Percentiles rank a stretch among this genome's conserved stretches.
phyloP scores from a whole-genome alignment of 805 yeast species.

The Candida dajiaensis region DNA sequence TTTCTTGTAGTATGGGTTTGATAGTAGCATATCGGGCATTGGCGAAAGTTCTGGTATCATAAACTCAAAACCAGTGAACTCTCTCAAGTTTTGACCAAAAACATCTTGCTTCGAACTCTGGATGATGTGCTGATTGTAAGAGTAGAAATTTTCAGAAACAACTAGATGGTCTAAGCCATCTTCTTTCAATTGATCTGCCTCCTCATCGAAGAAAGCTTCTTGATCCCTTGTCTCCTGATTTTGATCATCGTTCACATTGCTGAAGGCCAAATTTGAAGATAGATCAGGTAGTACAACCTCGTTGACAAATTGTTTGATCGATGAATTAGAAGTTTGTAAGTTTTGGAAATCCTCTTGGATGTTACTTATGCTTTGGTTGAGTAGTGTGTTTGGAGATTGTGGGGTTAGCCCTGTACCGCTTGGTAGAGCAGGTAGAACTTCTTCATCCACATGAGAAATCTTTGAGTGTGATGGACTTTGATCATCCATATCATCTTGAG shows the following conservation, averaged over 20 bases:
- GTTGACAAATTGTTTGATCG: slow-evolving; percentile 15
- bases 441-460: background rate
- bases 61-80: slow-evolving; percentile 7
- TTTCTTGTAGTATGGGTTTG: slow-evolving; percentile 55
- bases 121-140: background rate
- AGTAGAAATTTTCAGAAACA: slow-evolving; percentile 1
- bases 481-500: no score
- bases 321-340: slow-evolving; percentile 11
- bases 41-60: slow-evolving; percentile 23
- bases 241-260: background rate
- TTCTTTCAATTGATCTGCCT: background rate
- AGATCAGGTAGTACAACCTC: slow-evolving; percentile 12
- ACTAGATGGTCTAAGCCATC: background rate
- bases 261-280: background rate
- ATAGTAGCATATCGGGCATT: slow-evolving; percentile 53
- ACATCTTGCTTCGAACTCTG: background rate
- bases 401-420: background rate
- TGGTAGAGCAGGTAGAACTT: background rate
- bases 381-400: background rate
- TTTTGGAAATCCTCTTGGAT: slow-evolving; percentile 11
- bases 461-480: background rate
- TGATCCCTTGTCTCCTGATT: no score
- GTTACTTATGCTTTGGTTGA: background rate
- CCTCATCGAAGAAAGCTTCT: background rate
- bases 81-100: background rate